phyloP scores from a whole-genome alignment of 2,329 filamentous ascomycete genomes.

The Phialophora macrospora region DNA sequence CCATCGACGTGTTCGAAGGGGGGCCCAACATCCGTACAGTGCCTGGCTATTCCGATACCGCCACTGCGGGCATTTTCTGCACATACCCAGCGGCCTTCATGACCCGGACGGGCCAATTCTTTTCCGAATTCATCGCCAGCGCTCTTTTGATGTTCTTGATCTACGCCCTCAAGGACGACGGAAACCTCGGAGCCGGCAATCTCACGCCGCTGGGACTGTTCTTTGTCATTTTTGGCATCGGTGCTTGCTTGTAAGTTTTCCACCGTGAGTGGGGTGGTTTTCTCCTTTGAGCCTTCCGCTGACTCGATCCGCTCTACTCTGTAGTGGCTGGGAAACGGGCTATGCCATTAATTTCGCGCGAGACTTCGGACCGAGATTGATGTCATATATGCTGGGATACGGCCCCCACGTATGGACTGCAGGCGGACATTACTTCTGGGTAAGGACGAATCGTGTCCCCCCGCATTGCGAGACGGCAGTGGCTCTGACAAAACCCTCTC shows the following conservation, averaged over 20 bases:
- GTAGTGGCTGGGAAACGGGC: constrained; percentile 71
- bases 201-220: constrained; percentile 67
- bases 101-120: constrained; percentile 70
- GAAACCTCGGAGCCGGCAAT: constrained; percentile 59
- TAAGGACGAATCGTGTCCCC: neutral
- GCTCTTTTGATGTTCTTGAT: constrained; percentile 73
- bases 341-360: constrained; percentile 76
- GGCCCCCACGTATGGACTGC: constrained; percentile 69
- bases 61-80: constrained; percentile 73
- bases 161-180: constrained; percentile 65
- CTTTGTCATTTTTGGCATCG: constrained; percentile 75
- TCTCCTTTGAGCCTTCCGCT: neutral
- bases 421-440: constrained; percentile 64
- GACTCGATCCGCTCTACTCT: neutral
- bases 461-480: neutral
- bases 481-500: neutral
- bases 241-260: constrained; percentile 62
- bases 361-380: constrained; percentile 72
- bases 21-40: constrained; percentile 59
- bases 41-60: constrained; percentile 56
- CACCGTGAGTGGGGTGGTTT: no score
- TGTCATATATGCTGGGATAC: constrained; percentile 71
- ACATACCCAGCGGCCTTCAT: constrained; percentile 69
- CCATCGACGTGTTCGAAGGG: constrained; percentile 58
- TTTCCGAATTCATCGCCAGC: constrained; percentile 72